Conservation (phyloP, 768 basidiomycete species). For the Boletus insuetus region DNA sequence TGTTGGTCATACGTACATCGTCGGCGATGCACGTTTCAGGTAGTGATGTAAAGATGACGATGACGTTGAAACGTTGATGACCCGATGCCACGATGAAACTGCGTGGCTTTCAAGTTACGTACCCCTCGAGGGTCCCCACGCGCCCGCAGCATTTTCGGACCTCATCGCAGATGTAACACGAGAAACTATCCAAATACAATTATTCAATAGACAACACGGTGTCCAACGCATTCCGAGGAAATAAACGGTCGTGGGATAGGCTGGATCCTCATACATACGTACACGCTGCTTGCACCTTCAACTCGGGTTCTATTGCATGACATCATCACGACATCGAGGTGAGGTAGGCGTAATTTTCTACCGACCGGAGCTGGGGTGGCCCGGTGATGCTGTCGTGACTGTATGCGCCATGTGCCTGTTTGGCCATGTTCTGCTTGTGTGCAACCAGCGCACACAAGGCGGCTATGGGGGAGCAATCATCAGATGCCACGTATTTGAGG, state of each 20-base stretch:
- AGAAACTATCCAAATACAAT: neutral
- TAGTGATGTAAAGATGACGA: slow-evolving; percentile 6
- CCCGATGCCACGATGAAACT: neutral
- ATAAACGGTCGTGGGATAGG: slow-evolving; percentile 2
- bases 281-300: neutral
- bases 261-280: slow-evolving; percentile 10
- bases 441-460: slow-evolving; percentile 74
- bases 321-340: slow-evolving; percentile 21
- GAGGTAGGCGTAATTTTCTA: slow-evolving; percentile 13
- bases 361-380: slow-evolving; percentile 12
- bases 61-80: neutral
- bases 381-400: slow-evolving; percentile 1
- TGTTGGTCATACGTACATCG: no score
- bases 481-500: neutral
- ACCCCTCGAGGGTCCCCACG: neutral
- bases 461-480: slow-evolving; percentile 43
- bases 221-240: slow-evolving; percentile 1
- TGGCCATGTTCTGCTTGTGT: slow-evolving; percentile 21
- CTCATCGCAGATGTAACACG: neutral
- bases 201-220: neutral
- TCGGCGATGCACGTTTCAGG: neutral
- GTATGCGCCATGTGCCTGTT: slow-evolving; percentile 7
- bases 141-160: neutral
- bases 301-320: neutral
- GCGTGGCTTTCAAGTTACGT: slow-evolving; percentile 10